Conservation (phyloP, 768 basidiomycete genomes). For the Hysterangium stoloniferum region DNA sequence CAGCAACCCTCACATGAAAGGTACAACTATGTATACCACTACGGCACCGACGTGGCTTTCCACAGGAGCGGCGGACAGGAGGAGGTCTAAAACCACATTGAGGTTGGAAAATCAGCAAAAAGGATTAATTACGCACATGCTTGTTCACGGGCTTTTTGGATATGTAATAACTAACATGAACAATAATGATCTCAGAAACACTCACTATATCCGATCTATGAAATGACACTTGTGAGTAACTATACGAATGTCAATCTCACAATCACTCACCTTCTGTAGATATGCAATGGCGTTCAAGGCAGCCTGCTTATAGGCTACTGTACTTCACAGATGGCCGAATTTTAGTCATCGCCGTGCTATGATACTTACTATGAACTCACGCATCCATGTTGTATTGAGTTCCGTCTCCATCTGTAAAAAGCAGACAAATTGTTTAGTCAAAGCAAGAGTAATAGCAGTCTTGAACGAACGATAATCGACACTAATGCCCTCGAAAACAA, state of each 20-base stretch:
- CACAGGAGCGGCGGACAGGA: slow-evolving; percentile 62
- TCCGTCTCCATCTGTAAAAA: slow-evolving; percentile 52
- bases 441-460: too few relatives aligned
- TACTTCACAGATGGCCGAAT: too few relatives aligned
- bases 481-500: slow-evolving; percentile 70
- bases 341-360: too few relatives aligned
- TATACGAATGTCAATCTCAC: neutral
- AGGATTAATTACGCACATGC: slow-evolving; percentile 40
- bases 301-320: slow-evolving; percentile 76
- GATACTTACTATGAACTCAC: slow-evolving; percentile 27
- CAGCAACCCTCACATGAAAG: neutral
- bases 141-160: slow-evolving; percentile 60
- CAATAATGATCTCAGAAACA: slow-evolving; percentile 7
- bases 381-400: slow-evolving; percentile 75
- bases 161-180: neutral
- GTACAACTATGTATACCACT: slow-evolving; percentile 38
- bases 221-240: neutral
- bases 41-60: slow-evolving; percentile 66
- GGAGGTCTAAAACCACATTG: slow-evolving; percentile 39
- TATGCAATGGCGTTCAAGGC: slow-evolving; percentile 71
- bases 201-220: slow-evolving; percentile 67
- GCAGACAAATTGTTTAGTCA: slow-evolving; percentile 21
- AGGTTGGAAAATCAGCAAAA: neutral
- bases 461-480: slow-evolving; percentile 51
- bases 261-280: slow-evolving; percentile 45